These are phyloP conservation scores for Trichoderma aggressivum DNA, from an alignment of 2,329 filamentous ascomycete genomes.

Conservation along the genomic window DNA sequence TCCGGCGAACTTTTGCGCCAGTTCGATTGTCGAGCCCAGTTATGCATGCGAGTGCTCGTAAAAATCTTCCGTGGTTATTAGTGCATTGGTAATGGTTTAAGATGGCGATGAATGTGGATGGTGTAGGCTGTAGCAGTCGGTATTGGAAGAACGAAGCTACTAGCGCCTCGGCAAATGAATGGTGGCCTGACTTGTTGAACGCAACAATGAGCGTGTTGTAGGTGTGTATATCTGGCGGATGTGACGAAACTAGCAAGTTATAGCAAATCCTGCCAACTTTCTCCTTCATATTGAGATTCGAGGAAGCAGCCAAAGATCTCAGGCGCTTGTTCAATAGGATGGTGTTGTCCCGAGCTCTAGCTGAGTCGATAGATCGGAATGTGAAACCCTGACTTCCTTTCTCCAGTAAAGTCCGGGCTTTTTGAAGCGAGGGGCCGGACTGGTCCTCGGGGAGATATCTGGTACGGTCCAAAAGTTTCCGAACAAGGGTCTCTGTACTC, in stretches of 20 bases:
- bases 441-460: constrained; percentile 24
- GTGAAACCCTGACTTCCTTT: constrained; percentile 24
- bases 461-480: constrained; percentile 31
- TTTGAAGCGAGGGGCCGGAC: constrained; percentile 29
- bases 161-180: constrained; percentile 51
- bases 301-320: constrained; percentile 28
- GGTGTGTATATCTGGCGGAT: constrained; percentile 63
- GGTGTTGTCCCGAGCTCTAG: constrained; percentile 27
- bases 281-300: constrained; percentile 30
- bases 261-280: constrained; percentile 50
- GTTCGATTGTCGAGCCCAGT: constrained; percentile 40
- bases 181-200: constrained; percentile 52
- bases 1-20: constrained; percentile 40
- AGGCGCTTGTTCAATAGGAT: constrained; percentile 30
- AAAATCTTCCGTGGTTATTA: constrained; percentile 41
- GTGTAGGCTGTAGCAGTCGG: constrained; percentile 45
- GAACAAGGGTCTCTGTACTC: constrained; percentile 29
- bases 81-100: constrained; percentile 48
- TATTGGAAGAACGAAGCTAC: constrained; percentile 48
- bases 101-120: constrained; percentile 47
- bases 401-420: constrained; percentile 27
- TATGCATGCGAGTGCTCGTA: constrained; percentile 44
- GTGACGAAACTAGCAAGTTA: constrained; percentile 61
- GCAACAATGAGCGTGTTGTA: constrained; percentile 69
- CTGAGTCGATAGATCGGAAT: constrained; percentile 30